Evolutionary conservation across 148 eudicot genomes (phyloP).

Genomic region (Camellia sinensis): DNA sequence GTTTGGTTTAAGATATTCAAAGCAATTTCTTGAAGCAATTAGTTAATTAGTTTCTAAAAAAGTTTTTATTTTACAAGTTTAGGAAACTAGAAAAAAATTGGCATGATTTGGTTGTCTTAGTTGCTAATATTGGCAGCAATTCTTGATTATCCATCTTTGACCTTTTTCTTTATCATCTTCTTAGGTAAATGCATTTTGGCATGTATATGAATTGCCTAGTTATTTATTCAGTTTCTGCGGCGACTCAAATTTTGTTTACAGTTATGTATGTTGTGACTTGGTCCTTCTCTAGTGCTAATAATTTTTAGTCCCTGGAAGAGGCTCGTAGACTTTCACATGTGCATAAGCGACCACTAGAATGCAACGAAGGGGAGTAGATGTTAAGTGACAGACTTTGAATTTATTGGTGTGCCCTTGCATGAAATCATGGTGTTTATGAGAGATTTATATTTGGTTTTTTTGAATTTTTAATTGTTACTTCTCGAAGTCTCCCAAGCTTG

Average conservation of each 20-base stretch:
- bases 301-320: neutral
- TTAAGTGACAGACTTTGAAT: neutral
- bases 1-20: neutral
- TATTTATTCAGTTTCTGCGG: neutral
- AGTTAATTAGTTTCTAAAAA: too few relatives aligned
- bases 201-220: neutral
- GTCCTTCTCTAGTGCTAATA: neutral
- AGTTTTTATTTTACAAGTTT: too few relatives aligned
- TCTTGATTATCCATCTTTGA: neutral
- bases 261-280: neutral
- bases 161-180: neutral
- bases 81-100: too few relatives aligned
- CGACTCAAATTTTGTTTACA: neutral
- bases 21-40: too few relatives aligned
- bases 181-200: neutral
- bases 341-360: neutral
- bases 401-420: neutral
- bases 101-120: neutral
- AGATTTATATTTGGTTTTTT: neutral
- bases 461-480: neutral
- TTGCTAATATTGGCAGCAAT: neutral
- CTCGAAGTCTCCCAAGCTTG: too few relatives aligned
- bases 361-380: neutral
- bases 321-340: neutral
- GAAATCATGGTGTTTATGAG: neutral